A percentile compares a stretch with the other conserved stretches of the same genome.
Evolutionary conservation across 345 rosid species (phyloP).

Genomic region (Rhodamnia argentea): DNA sequence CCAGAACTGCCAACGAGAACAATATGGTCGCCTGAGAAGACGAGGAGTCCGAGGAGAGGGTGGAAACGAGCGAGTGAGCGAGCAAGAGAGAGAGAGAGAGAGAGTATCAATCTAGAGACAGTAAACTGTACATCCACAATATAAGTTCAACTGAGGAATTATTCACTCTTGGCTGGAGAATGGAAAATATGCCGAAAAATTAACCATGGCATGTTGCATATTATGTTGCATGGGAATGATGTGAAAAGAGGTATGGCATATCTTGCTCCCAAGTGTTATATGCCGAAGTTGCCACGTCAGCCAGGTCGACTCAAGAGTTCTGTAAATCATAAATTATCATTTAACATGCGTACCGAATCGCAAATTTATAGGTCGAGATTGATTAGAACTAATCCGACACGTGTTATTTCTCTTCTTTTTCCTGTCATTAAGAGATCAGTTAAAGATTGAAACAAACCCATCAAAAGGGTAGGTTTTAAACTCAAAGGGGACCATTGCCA

Average conservation of each 20-base stretch:
- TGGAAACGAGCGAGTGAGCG: background rate
- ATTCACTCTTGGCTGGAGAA: background rate
- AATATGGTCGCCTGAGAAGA: background rate
- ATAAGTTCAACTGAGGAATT: background rate
- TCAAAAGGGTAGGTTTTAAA: background rate
- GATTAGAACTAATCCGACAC: background rate
- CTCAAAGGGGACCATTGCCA: conserved; percentile 16
- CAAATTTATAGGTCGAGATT: background rate
- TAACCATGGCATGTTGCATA: background rate
- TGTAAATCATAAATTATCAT: background rate
- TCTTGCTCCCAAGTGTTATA: conserved; percentile 11
- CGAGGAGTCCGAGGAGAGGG: conserved; percentile 1
- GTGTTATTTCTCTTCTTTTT: background rate
- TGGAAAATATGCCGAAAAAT: conserved; percentile 13
- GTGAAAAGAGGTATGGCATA: conserved; percentile 23
- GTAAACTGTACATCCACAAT: background rate
- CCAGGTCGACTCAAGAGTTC: background rate
- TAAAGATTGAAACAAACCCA: background rate
- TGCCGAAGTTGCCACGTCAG: conserved; percentile 6
- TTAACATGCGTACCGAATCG: background rate
- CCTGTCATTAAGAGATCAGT: background rate
- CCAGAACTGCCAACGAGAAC: background rate
- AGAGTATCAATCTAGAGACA: background rate
- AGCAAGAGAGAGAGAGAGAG: background rate
- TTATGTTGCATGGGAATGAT: conserved; percentile 7